Evolutionary conservation across 495 filamentous ascomycete species (phyloP).

Genomic region (Penicillium ochrochloron): DNA sequence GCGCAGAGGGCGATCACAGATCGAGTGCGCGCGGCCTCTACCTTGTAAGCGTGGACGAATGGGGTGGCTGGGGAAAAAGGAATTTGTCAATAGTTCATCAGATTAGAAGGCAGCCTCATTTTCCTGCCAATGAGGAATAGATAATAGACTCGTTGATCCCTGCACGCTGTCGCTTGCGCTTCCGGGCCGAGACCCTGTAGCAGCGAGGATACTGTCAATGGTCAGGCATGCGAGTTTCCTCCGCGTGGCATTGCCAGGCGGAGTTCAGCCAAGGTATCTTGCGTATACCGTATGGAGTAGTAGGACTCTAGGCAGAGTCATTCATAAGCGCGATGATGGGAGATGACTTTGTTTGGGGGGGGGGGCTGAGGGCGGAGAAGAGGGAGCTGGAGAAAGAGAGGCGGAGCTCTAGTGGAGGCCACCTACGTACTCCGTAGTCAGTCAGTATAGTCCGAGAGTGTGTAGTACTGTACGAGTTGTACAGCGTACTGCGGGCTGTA

Average conservation of each 20-base stretch:
- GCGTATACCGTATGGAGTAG: not conserved
- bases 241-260: conserved; percentile 15
- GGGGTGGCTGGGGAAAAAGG: not conserved
- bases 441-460: not conserved
- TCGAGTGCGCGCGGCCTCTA: conserved; percentile 12
- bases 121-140: not conserved
- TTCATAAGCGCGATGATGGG: not conserved
- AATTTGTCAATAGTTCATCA: conserved; percentile 1
- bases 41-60: not conserved
- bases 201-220: not conserved
- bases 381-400: not conserved
- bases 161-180: conserved; percentile 1
- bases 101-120: conserved; percentile 5
- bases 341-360: not conserved
- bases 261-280: conserved; percentile 5
- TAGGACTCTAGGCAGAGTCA: conserved; percentile 18
- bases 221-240: not conserved
- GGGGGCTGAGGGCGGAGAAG: conserved; percentile 17
- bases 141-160: not conserved
- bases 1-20: conserved; percentile 16
- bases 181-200: not conserved
- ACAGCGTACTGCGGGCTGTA: not conserved
- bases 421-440: not conserved
- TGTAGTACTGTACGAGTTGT: not conserved
- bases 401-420: conserved; percentile 15